Conservation (phyloP, 1,139 yeast genomes). For the Zygosaccharomyces sapae region DNA sequence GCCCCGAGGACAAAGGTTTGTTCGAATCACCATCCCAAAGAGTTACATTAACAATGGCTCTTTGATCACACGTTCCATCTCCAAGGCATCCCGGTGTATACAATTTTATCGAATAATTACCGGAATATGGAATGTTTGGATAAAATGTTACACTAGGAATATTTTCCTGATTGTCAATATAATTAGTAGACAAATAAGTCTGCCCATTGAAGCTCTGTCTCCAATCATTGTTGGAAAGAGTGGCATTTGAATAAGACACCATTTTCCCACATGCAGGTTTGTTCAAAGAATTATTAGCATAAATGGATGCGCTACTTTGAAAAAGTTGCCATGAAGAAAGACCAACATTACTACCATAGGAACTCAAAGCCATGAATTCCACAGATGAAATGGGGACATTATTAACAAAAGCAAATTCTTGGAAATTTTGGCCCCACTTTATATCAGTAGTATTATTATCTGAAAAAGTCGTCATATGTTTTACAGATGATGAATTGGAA, state of each 20-base stretch:
- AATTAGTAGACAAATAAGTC: conserved; percentile 37
- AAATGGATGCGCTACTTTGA: conserved; percentile 59
- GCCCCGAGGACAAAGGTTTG: conserved; percentile 39
- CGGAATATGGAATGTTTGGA: conserved; percentile 71
- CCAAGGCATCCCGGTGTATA: conserved; percentile 82
- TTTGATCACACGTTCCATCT: conserved; percentile 61
- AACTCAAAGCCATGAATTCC: conserved; percentile 62
- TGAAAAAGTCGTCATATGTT: conserved; percentile 20
- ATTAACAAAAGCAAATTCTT: conserved; percentile 80
- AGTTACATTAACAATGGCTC: conserved; percentile 79
- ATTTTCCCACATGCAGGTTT: conserved; percentile 53
- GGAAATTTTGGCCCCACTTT: conserved; percentile 49
- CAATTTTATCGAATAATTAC: conserved; percentile 66
- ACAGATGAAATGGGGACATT: conserved; percentile 55
- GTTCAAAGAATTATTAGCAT: conserved; percentile 73
- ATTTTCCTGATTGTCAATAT: conserved; percentile 28
- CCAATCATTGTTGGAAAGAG: conserved; percentile 33
- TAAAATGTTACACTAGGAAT: conserved; percentile 49
- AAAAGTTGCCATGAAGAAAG: conserved; percentile 70
- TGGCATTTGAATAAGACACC: conserved; percentile 38
- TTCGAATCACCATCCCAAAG: conserved; percentile 44
- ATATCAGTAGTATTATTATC: conserved; percentile 32
- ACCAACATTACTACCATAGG: conserved; percentile 67
- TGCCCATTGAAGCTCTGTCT: conserved; percentile 32
- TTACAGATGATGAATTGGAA: conserved; percentile 17